These are phyloP conservation scores for Onygenales sp. DNA, from an alignment of 2,329 filamentous ascomycete species.

Conservation along the genomic window DNA sequence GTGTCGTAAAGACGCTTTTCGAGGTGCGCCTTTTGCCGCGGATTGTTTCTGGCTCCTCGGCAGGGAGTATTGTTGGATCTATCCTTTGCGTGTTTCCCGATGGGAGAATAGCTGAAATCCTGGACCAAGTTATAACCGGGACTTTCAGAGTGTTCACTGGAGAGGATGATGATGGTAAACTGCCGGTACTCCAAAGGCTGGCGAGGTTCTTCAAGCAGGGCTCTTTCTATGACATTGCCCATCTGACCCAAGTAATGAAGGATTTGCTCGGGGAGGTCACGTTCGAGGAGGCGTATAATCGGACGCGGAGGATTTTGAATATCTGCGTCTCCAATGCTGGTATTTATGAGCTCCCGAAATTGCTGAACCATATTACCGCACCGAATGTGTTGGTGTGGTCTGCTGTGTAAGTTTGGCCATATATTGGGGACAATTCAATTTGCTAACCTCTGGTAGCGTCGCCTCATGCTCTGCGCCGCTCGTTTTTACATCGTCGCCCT, in stretches of 20 bases:
- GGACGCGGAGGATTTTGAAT: slow-evolving; percentile 84
- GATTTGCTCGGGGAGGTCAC: slow-evolving; percentile 77
- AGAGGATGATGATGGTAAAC: slow-evolving; percentile 37
- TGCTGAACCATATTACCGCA: slow-evolving; percentile 87
- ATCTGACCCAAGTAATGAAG: slow-evolving; percentile 74
- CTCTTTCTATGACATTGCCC: slow-evolving; percentile 73
- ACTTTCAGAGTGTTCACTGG: slow-evolving; percentile 73
- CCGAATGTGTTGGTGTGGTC: slow-evolving; percentile 96
- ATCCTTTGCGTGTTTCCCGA: slow-evolving; percentile 71
- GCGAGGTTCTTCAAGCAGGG: slow-evolving; percentile 70
- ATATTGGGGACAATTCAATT: not conserved
- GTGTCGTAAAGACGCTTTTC: slow-evolving; percentile 72
- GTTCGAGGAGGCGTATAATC: slow-evolving; percentile 91
- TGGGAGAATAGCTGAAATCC: slow-evolving; percentile 61
- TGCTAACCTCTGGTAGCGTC: slow-evolving; percentile 38
- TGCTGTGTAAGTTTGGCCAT: slow-evolving; percentile 52
- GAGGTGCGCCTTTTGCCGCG: slow-evolving; percentile 67
- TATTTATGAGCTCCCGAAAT: slow-evolving; percentile 72
- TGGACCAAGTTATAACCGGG: slow-evolving; percentile 66
- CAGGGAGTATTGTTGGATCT: slow-evolving; percentile 75
- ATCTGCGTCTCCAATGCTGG: slow-evolving; percentile 86
- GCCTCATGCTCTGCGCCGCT: slow-evolving; percentile 88
- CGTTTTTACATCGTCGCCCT: slow-evolving; percentile 67
- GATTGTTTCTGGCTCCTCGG: slow-evolving; percentile 80
- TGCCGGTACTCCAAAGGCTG: slow-evolving; percentile 59